These are phyloP conservation scores for Centella asiatica DNA, from an alignment of 129 eudicot species.

Conservation along the genomic window DNA sequence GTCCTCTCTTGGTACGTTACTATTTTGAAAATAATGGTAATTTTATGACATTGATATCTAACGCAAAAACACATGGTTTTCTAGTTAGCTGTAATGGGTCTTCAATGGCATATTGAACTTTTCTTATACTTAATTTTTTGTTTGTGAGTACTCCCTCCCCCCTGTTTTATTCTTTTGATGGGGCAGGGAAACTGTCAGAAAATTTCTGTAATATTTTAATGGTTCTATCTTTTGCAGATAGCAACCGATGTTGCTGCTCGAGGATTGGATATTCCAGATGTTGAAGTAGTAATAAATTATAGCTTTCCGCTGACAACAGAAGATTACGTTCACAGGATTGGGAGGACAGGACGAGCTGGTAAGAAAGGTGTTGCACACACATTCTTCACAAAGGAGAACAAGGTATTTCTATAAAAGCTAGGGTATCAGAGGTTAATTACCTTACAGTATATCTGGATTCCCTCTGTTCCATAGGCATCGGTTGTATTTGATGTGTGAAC, in stretches of 20 bases:
- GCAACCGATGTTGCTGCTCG: slow-evolving; percentile 99
- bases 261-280: slow-evolving; percentile 95
- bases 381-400: slow-evolving; percentile 81
- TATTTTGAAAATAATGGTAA: background rate
- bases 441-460: background rate
- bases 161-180: too few species aligned
- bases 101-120: too few species aligned
- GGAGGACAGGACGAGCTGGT: slow-evolving; percentile 97
- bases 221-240: slow-evolving; percentile 42
- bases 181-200: background rate
- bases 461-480: background rate
- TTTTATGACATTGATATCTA: background rate
- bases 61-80: too few species aligned
- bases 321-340: slow-evolving; percentile 96
- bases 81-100: too few species aligned
- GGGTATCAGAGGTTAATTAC: background rate
- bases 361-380: slow-evolving; percentile 98
- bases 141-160: too few species aligned
- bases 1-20: slow-evolving; percentile 62
- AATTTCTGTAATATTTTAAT: background rate
- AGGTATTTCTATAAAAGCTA: slow-evolving; percentile 36
- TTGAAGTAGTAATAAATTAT: slow-evolving; percentile 91
- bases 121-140: background rate
- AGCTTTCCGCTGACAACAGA: slow-evolving; percentile 96
- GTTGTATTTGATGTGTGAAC: background rate